Evolutionary conservation across 2,329 filamentous ascomycete species (phyloP), one percentile per base, ranked within the genome.

Genomic region (Nothophaeocryptopus gaeumannii): DNA sequence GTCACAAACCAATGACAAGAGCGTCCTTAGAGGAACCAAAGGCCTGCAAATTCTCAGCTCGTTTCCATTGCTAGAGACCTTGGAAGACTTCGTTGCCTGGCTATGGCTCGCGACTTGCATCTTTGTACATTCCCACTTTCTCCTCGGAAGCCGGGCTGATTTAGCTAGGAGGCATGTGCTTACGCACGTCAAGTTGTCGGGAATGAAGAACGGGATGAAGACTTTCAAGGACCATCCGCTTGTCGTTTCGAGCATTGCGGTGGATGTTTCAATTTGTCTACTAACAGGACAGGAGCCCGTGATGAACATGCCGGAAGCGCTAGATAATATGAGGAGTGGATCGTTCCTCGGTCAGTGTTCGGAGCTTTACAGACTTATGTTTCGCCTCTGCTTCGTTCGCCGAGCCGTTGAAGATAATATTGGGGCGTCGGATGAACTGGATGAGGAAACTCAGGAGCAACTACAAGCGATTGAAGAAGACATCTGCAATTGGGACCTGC

Each of bases 31-130:
- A 12, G 48, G 38, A 12, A 36, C 43, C 1, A 14, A 30, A 32
- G 48, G 42, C 20, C 15, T 51, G 20, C 35, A 39, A 20, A 51
- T 42, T 12, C 42, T 47, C 33, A 14, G 43, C 38, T 15, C 39
- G 0, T 41, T 29, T 11, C 12, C 36, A 11, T 8, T 31, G 3
- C 48, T 42, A 2, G 39, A 35, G 10, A 29, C 15, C 14, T n/a
- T 35, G 12, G 13, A 30, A 8, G 48, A 32, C 5, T 51, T 51
- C 42, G 33, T 42, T 26, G 42, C 48, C 13, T 51, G 48, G 48
- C 33, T 46, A 11, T 51, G 48, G 48, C 37, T 46, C 9, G 48
- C 42, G 20, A 26, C 4, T 26, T 26, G 20, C 5, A 45, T 51
- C 31, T 15, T 32, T 2, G 14, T 47, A 5, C 48, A 51, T 13